Conservation (phyloP, 1,139 yeast genomes). For the Yamadazyma diddensiae region DNA sequence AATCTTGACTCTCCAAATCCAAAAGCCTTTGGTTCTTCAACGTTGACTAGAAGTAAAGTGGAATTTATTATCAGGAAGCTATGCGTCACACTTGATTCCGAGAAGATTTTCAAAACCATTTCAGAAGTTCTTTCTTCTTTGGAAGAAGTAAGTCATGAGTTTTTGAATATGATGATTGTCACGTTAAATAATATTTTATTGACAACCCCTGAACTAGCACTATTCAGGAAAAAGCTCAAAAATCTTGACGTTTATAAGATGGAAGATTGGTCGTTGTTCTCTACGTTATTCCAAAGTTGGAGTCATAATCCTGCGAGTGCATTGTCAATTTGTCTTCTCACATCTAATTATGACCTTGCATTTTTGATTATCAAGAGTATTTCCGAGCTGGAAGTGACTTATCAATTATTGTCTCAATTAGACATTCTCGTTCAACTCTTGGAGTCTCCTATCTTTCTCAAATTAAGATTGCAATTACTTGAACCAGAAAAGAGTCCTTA, state of each 20-base stretch:
- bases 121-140: slow-evolving; percentile 67
- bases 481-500: slow-evolving; percentile 85
- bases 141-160: slow-evolving; percentile 61
- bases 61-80: slow-evolving; percentile 83
- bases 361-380: slow-evolving; percentile 72
- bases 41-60: slow-evolving; percentile 62
- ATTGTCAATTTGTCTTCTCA: slow-evolving; percentile 76
- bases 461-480: slow-evolving; percentile 77
- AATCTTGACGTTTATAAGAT: slow-evolving; percentile 40
- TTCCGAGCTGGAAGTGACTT: slow-evolving; percentile 72
- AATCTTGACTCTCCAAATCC: slow-evolving; percentile 19
- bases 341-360: slow-evolving; percentile 89
- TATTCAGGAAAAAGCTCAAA: slow-evolving; percentile 65
- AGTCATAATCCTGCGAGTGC: slow-evolving; percentile 90
- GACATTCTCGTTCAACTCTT: slow-evolving; percentile 78
- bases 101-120: slow-evolving; percentile 74
- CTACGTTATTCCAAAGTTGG: slow-evolving; percentile 85
- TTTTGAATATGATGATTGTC: slow-evolving; percentile 79
- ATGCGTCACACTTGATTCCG: slow-evolving; percentile 79
- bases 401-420: slow-evolving; percentile 69
- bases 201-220: slow-evolving; percentile 80
- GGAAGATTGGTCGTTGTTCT: slow-evolving; percentile 73
- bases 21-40: slow-evolving; percentile 6
- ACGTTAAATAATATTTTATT: slow-evolving; percentile 82
- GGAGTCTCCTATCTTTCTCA: slow-evolving; percentile 83